Conservation (phyloP, 202 grass and related monocot species). For the Zizania palustris region DNA sequence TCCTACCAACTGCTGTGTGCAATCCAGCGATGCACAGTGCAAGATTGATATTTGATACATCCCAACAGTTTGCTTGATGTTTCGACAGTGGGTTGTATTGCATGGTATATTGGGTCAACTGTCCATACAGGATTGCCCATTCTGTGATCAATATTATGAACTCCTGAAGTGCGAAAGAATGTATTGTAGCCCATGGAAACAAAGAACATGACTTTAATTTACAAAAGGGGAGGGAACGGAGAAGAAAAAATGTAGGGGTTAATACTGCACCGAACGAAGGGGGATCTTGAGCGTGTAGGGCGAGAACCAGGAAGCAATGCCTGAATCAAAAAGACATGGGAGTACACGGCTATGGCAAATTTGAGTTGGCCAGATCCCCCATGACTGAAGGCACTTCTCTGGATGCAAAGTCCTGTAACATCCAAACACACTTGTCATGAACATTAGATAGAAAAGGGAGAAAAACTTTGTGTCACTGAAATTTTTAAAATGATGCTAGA, state of each 20-base stretch:
- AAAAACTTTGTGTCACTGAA: not conserved
- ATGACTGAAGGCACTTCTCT: constrained; percentile 54
- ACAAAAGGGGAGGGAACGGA: constrained; percentile 26
- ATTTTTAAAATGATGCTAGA: not conserved
- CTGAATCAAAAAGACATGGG: not conserved
- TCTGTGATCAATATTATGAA: constrained; percentile 19
- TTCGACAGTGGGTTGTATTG: constrained; percentile 17
- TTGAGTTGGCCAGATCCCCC: constrained; percentile 56
- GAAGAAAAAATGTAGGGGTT: constrained; percentile 6
- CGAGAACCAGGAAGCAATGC: constrained; percentile 36
- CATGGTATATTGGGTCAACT: constrained; percentile 36
- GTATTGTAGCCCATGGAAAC: constrained; percentile 46
- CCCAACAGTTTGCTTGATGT: not conserved
- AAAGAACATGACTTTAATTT: constrained; percentile 50
- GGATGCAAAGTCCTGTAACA: constrained; percentile 78
- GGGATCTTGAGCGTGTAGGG: constrained; percentile 2
- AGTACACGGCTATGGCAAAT: constrained; percentile 57
- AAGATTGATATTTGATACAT: not conserved
- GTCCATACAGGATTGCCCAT: constrained; percentile 34
- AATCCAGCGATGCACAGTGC: too few species aligned
- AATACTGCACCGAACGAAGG: constrained; percentile 22
- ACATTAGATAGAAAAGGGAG: not conserved
- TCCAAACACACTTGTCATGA: constrained; percentile 25
- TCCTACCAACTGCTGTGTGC: not conserved
- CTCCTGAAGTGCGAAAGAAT: constrained; percentile 54